Conservation (phyloP, 1,284 basidiomycete species). For the Trichosporon sp. region DNA sequence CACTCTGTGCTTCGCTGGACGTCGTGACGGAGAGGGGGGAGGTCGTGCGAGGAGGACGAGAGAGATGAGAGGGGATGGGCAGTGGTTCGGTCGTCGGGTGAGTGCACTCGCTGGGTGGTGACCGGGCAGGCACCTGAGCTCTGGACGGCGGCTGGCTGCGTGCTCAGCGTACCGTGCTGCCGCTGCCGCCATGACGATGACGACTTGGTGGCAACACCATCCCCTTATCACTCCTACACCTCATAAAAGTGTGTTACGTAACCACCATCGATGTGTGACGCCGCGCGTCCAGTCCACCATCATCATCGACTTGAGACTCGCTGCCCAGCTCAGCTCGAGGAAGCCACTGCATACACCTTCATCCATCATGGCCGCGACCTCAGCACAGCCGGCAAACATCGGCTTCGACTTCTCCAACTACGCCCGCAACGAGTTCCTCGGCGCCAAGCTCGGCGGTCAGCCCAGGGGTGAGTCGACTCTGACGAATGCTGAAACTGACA, state of each 20-base stretch:
- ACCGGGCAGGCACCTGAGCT: background rate
- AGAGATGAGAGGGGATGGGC: background rate
- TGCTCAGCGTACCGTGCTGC: background rate
- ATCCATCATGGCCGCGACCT: slow-evolving; percentile 31
- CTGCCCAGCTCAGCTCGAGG: background rate
- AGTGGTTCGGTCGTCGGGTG: background rate
- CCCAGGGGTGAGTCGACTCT: slow-evolving; percentile 47
- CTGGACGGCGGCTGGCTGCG: background rate
- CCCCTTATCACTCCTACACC: background rate
- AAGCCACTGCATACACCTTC: background rate
- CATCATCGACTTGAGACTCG: background rate
- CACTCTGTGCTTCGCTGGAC: background rate
- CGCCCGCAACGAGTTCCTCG: slow-evolving; percentile 72
- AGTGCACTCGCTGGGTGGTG: background rate
- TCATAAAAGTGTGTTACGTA: slow-evolving; percentile 1
- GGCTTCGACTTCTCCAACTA: slow-evolving; percentile 73
- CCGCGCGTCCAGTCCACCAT: slow-evolving; percentile 14
- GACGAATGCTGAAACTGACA: slow-evolving; percentile 1
- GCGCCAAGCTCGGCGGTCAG: slow-evolving; percentile 44
- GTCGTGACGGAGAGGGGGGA: background rate
- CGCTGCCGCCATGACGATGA: background rate
- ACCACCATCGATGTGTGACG: slow-evolving; percentile 7
- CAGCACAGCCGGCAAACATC: slow-evolving; percentile 26
- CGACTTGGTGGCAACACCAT: background rate
- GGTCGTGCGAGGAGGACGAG: background rate